Conservation (phyloP, 2,329 filamentous ascomycete genomes). For the Calonectria leucothoes region DNA sequence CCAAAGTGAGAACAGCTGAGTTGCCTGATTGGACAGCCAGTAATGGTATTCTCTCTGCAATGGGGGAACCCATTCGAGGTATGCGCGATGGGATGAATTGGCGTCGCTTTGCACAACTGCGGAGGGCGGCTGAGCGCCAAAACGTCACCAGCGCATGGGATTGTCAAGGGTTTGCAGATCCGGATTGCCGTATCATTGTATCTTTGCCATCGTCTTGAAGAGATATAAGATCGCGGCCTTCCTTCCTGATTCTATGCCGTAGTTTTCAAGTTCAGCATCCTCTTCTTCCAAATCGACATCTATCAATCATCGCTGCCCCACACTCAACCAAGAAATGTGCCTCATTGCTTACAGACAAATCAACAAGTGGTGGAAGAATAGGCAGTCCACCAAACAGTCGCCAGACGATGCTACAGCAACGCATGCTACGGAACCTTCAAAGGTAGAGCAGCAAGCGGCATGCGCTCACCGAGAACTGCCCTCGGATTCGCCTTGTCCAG, state of each 20-base stretch:
- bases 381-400: background rate
- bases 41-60: background rate
- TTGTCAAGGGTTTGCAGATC: background rate
- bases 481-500: constrained; percentile 36
- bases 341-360: constrained; percentile 11
- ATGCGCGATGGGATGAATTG: background rate
- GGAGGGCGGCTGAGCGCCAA: background rate
- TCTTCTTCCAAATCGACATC: background rate
- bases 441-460: constrained; percentile 17
- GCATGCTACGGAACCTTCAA: constrained; percentile 8
- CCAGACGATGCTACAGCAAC: background rate
- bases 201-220: background rate
- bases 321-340: background rate
- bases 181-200: background rate
- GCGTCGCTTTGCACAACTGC: background rate
- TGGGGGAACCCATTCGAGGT: constrained; percentile 37
- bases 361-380: constrained; percentile 10
- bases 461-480: constrained; percentile 37
- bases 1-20: background rate
- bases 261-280: background rate
- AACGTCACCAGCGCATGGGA: background rate
- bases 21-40: constrained; percentile 19
- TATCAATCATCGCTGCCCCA: background rate
- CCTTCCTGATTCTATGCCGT: background rate
- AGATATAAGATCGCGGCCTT: constrained; percentile 1